Percentiles rank a stretch among this genome's conserved stretches.
phyloP scores from a whole-genome alignment of 2,329 filamentous ascomycete species.

The Beauveria asiatica region DNA sequence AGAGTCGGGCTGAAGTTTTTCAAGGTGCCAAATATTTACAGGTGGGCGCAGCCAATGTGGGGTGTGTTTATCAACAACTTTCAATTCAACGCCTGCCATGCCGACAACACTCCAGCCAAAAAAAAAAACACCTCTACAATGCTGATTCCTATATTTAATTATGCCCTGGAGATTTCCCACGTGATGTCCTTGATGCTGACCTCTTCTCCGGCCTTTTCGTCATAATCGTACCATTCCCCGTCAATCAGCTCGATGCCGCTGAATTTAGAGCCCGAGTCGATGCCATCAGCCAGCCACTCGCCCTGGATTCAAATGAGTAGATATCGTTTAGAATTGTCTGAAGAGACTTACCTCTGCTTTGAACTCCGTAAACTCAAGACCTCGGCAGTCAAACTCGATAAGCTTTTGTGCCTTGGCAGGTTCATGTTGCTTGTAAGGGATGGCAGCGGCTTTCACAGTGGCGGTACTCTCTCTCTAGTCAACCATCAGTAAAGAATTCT shows the following conservation, averaged over 20 bases:
- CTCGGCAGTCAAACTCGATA: constrained; percentile 87
- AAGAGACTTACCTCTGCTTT: constrained; percentile 62
- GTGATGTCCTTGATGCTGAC: constrained; percentile 84
- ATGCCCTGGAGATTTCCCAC: constrained; percentile 76
- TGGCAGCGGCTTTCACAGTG: constrained; percentile 67
- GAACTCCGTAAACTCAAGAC: constrained; percentile 86
- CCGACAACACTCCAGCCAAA: not conserved
- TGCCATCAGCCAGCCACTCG: constrained; percentile 78
- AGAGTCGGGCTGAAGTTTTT: not conserved
- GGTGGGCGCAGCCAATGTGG: constrained; percentile 2
- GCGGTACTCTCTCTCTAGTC: constrained; percentile 73
- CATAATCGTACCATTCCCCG: constrained; percentile 96
- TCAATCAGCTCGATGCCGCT: constrained; percentile 72
- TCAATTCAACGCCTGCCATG: constrained; percentile 4
- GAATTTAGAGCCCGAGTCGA: constrained; percentile 77
- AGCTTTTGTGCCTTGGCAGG: constrained; percentile 71
- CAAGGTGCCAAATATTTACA: not conserved
- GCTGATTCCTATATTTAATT: constrained; percentile 15
- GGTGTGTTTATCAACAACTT: constrained; percentile 1
- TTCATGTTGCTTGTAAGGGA: constrained; percentile 60
- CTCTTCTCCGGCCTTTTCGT: constrained; percentile 86
- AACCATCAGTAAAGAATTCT: not conserved
- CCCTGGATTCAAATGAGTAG: constrained; percentile 45
- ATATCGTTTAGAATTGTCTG: not conserved
- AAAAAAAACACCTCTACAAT: not conserved